Conservation (phyloP, 129 eudicot genomes). For the Flaveria sonorensis region DNA sequence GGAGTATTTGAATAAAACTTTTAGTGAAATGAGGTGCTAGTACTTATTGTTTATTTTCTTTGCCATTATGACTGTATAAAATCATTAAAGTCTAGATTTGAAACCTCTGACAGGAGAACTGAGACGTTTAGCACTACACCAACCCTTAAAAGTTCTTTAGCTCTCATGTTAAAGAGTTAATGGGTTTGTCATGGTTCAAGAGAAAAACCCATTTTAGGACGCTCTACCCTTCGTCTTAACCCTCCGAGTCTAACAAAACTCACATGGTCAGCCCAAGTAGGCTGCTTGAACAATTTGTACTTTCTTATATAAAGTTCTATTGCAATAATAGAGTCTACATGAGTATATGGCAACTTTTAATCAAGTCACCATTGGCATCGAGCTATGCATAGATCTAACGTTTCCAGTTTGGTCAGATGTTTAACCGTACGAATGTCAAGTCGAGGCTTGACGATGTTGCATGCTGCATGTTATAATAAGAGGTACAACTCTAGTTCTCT, state of each 20-base stretch:
- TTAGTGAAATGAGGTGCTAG: no score
- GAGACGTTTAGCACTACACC: no score
- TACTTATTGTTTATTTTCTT: no score
- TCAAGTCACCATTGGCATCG: slow-evolving; percentile 8
- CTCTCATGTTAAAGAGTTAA: neutral
- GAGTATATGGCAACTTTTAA: slow-evolving; percentile 18
- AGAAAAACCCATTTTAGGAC: slow-evolving; percentile 59
- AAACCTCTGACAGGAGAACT: no score
- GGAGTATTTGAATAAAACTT: no score
- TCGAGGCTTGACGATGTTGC: slow-evolving; percentile 10
- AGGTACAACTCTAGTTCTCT: slow-evolving; percentile 27
- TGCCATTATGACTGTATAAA: no score
- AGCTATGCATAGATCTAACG: slow-evolving; percentile 26
- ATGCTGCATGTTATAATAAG: slow-evolving; percentile 6
- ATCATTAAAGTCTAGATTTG: no score
- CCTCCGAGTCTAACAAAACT: slow-evolving; percentile 32
- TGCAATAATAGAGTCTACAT: slow-evolving; percentile 7
- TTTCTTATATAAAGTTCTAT: slow-evolving; percentile 34
- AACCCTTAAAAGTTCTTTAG: neutral
- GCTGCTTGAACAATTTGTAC: slow-evolving; percentile 24
- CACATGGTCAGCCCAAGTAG: slow-evolving; percentile 12
- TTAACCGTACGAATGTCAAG: slow-evolving; percentile 14
- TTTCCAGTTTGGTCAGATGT: slow-evolving; percentile 8
- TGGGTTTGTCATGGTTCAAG: neutral
- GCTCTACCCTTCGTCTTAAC: slow-evolving; percentile 69